Evolutionary conservation across 1,139 yeast genomes (phyloP).

Genomic region (Pichia sp.): DNA sequence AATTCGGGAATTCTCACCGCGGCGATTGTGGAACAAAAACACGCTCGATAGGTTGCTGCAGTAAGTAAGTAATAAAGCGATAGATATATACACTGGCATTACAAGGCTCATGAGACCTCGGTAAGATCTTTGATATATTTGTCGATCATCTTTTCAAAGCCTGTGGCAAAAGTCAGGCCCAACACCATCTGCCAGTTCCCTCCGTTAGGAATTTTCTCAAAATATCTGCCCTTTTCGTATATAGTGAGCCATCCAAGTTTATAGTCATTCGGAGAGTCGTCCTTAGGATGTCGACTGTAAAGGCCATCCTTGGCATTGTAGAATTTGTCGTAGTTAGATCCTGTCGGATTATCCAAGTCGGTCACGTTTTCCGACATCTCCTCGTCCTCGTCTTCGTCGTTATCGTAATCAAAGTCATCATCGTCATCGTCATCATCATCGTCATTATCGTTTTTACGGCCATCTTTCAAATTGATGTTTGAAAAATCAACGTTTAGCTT

Average conservation of each 20-base stretch:
- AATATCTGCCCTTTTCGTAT: constrained; percentile 41
- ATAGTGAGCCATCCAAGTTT: constrained; percentile 63
- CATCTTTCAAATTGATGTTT: constrained; percentile 5
- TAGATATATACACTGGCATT: neutral
- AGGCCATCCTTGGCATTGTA: constrained; percentile 57
- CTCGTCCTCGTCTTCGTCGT: constrained; percentile 32
- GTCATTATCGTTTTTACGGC: neutral
- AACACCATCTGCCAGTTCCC: constrained; percentile 55
- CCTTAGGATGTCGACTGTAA: constrained; percentile 43
- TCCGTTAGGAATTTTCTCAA: constrained; percentile 24
- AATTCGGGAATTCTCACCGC: too few species aligned
- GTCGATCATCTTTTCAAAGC: constrained; percentile 39
- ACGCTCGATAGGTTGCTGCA: too few species aligned
- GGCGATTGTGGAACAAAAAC: too few species aligned
- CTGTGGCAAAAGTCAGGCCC: constrained; percentile 53
- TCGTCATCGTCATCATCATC: constrained; percentile 14
- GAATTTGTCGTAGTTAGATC: constrained; percentile 29
- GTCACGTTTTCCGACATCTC: constrained; percentile 11
- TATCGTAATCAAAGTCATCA: constrained; percentile 21
- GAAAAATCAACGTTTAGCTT: constrained; percentile 16
- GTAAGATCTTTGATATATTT: constrained; percentile 19
- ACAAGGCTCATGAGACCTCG: neutral
- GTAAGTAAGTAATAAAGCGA: too few species aligned
- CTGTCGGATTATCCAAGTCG: constrained; percentile 3
- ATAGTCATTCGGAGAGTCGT: constrained; percentile 56